Conservation (phyloP, 2,329 filamentous ascomycete genomes). For the Huntiella decipiens region DNA sequence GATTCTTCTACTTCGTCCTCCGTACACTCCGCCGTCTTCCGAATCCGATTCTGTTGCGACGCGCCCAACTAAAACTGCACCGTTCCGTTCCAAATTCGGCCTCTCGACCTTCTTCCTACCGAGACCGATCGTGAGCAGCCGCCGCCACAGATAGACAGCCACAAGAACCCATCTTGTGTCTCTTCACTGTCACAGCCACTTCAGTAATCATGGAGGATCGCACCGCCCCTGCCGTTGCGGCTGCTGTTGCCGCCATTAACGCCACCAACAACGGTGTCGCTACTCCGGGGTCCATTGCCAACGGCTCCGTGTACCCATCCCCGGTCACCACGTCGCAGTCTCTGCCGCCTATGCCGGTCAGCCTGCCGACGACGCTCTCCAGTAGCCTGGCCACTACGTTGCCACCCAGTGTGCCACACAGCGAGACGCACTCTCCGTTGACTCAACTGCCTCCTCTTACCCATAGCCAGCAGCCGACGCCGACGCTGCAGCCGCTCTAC, state of each 20-base stretch:
- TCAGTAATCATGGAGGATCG: slow-evolving; percentile 9
- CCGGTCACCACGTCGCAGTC: slow-evolving; percentile 11
- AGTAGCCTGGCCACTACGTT: too few relatives aligned
- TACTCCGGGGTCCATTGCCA: slow-evolving; percentile 8
- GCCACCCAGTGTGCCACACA: slow-evolving; percentile 5
- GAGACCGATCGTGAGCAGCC: too few relatives aligned
- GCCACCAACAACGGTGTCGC: slow-evolving; percentile 3
- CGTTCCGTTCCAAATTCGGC: too few relatives aligned
- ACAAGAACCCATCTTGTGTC: background rate
- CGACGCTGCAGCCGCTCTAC: slow-evolving; percentile 11
- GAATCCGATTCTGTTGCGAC: too few relatives aligned
- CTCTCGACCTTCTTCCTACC: too few relatives aligned
- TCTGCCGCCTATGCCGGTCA: background rate
- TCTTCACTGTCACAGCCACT: background rate
- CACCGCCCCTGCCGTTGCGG: slow-evolving; percentile 4
- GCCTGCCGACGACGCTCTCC: too few relatives aligned
- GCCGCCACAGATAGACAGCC: too few relatives aligned
- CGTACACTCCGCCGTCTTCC: too few relatives aligned
- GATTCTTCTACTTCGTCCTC: too few relatives aligned
- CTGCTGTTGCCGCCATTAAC: slow-evolving; percentile 6
- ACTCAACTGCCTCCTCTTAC: slow-evolving; percentile 10
- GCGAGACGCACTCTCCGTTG: slow-evolving; percentile 10
- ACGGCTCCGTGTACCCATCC: slow-evolving; percentile 11
- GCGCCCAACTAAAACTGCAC: too few relatives aligned
- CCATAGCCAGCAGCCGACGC: slow-evolving; percentile 10